Conservation (phyloP, 139 green algal species). For the Pseudopediastrum boryanum region DNA sequence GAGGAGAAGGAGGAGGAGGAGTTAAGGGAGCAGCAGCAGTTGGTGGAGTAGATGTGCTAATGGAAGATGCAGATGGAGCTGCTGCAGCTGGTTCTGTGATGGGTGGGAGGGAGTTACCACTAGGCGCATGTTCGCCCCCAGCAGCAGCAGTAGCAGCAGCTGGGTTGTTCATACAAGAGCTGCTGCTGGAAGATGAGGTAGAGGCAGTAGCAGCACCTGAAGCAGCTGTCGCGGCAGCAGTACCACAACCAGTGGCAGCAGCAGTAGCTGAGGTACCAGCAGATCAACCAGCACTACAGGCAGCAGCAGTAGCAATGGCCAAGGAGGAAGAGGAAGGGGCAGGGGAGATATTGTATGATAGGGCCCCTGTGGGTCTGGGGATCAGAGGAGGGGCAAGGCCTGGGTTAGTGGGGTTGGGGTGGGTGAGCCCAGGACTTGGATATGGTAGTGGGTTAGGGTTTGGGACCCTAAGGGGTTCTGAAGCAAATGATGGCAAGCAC, state of each 20-base stretch:
- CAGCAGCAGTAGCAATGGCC: not conserved
- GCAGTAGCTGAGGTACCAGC: constrained; percentile 1
- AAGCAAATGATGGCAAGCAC: too few species aligned
- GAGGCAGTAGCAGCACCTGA: not conserved
- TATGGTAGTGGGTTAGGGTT: not conserved
- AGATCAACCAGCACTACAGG: not conserved
- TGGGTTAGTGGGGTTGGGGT: too few species aligned
- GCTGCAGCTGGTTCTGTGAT: not conserved
- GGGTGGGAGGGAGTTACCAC: not conserved
- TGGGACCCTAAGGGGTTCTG: too few species aligned
- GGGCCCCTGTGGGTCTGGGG: constrained; percentile 5
- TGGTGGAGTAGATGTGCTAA: not conserved
- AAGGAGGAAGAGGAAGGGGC: not conserved
- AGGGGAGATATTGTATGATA: not conserved
- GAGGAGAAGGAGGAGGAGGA: not conserved
- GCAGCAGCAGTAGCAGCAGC: constrained; percentile 18
- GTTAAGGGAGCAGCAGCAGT: constrained; percentile 1
- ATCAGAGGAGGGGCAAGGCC: too few species aligned
- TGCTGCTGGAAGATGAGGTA: constrained; percentile 12
- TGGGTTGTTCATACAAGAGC: constrained; percentile 7
- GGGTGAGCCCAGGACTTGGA: too few species aligned
- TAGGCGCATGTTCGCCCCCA: not conserved
- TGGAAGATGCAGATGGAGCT: not conserved
- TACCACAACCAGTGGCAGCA: not conserved
- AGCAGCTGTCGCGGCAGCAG: not conserved